A percentile compares a stretch with the other conserved stretches of the same genome.
Conservation (phyloP, 306 rosid genomes). For the Herpetospermum pedunculosum region DNA sequence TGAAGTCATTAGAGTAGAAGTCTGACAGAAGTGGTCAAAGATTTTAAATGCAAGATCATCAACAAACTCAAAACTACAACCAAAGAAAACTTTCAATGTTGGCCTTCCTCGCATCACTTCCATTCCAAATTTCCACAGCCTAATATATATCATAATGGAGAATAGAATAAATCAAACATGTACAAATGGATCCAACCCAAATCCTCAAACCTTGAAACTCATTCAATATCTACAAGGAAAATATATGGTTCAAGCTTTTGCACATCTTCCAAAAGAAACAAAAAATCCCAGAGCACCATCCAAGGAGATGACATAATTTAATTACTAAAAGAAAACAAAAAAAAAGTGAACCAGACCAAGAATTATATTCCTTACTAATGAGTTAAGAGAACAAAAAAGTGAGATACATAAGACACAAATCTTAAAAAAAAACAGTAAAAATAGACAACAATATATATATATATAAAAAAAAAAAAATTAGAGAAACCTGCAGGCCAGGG, state of each 20-base stretch:
- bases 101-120: neutral
- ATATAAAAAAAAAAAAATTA: no score
- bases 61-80: neutral
- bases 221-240: neutral
- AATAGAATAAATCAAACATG: neutral
- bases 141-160: neutral
- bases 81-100: neutral
- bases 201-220: neutral
- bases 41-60: neutral
- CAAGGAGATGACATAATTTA: neutral
- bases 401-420: neutral
- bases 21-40: neutral
- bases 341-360: neutral
- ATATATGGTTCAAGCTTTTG: neutral
- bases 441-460: neutral
- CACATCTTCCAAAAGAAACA: neutral
- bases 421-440: neutral
- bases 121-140: neutral
- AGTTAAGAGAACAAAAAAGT: neutral
- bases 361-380: neutral
- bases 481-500: constrained; percentile 1
- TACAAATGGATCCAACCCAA: neutral
- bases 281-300: neutral
- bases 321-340: neutral
- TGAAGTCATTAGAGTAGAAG: neutral